phyloP scores from a whole-genome alignment of 164 flowering plant species.

The Magnolia sinica region DNA sequence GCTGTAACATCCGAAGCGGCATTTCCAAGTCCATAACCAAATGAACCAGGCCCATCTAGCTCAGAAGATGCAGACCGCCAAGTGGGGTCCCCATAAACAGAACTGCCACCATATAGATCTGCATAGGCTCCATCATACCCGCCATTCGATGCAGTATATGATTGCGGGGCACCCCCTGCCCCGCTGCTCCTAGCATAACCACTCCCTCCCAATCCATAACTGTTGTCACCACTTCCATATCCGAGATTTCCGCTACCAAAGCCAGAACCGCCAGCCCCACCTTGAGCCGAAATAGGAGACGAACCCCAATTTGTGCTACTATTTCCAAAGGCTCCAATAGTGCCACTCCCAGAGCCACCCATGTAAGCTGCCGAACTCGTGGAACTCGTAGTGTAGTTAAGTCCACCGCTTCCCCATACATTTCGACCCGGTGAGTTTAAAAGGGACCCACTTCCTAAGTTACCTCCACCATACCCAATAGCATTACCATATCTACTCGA shows the following conservation, averaged over 20 bases:
- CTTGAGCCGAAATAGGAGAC: conserved; percentile 46
- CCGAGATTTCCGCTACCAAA: conserved; percentile 39
- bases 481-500: conserved; percentile 47
- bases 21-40: conserved; percentile 59
- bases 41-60: conserved; percentile 46
- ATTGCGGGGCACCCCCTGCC: conserved; percentile 27
- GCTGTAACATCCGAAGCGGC: conserved; percentile 47
- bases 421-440: conserved; percentile 57
- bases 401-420: conserved; percentile 75
- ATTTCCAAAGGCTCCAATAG: conserved; percentile 46
- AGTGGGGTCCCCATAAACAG: conserved; percentile 62
- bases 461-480: conserved; percentile 56
- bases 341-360: conserved; percentile 51
- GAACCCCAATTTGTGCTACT: conserved; percentile 51
- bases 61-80: conserved; percentile 66
- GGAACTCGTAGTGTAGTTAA: conserved; percentile 47
- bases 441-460: conserved; percentile 56
- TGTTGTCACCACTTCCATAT: conserved; percentile 50
- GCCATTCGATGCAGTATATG: conserved; percentile 44
- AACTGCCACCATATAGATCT: conserved; percentile 47
- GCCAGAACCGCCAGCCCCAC: conserved; percentile 42
- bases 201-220: conserved; percentile 46
- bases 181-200: conserved; percentile 59
- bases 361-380: conserved; percentile 40
- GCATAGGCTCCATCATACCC: conserved; percentile 52